A percentile compares a stretch with the other conserved stretches of the same genome.
Conservation (phyloP, 2,329 filamentous ascomycete genomes). For the Tolypocladium endophyticum region DNA sequence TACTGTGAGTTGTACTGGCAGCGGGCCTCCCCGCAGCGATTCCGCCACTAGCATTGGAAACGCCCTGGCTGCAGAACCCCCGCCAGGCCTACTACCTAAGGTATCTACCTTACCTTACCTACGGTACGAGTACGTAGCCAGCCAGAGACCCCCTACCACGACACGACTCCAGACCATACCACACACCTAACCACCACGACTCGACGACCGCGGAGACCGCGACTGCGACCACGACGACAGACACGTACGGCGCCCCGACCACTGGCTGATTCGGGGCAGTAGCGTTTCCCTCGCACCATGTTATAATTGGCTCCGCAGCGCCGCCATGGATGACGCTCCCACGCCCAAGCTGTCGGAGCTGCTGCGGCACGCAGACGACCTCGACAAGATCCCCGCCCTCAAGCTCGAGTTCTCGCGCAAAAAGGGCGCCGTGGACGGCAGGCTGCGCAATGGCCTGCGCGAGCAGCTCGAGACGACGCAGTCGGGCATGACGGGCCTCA, state of each 20-base stretch:
- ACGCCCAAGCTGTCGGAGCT: constrained; percentile 82
- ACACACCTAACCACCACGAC: background rate
- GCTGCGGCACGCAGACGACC: constrained; percentile 88
- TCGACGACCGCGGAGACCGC: background rate
- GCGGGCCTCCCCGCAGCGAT: too few species aligned
- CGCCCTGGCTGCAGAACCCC: too few species aligned
- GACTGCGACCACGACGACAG: background rate
- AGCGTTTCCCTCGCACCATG: constrained; percentile 5
- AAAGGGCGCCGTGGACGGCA: constrained; percentile 81
- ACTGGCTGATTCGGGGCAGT: background rate
- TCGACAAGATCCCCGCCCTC: constrained; percentile 86
- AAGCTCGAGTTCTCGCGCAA: constrained; percentile 92
- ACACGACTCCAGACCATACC: background rate
- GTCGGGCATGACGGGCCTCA: constrained; percentile 79
- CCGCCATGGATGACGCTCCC: constrained; percentile 43
- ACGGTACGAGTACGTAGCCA: background rate
- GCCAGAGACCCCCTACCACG: background rate
- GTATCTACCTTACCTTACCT: too few species aligned
- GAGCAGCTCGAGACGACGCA: constrained; percentile 94
- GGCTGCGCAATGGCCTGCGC: constrained; percentile 77
- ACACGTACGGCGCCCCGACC: background rate
- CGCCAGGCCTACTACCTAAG: too few species aligned
- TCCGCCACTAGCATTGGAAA: too few species aligned
- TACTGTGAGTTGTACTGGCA: too few species aligned
- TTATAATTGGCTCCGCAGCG: constrained; percentile 6